Conservation (phyloP, 2,329 filamentous ascomycete genomes). For the Nemania bipapillata region DNA sequence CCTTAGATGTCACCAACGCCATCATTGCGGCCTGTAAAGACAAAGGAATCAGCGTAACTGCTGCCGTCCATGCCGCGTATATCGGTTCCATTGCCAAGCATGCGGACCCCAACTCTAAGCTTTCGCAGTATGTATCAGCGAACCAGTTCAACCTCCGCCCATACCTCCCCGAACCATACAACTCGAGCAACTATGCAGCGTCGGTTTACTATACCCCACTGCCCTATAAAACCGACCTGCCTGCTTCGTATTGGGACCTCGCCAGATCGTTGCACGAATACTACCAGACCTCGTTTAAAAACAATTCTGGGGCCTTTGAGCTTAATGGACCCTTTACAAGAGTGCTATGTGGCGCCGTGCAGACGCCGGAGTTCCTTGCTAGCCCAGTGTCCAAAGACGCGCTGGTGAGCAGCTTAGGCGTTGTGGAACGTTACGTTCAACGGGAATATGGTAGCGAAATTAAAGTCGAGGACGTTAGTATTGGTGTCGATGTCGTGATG, state of each 20-base stretch:
- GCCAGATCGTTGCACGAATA: conserved; percentile 35
- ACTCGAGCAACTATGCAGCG: conserved; percentile 37
- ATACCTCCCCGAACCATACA: conserved; percentile 44
- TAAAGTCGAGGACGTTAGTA: conserved; percentile 39
- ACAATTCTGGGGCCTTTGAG: conserved; percentile 38
- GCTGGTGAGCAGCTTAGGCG: conserved; percentile 45
- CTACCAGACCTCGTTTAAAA: conserved; percentile 38
- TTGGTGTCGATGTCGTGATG: conserved; percentile 45
- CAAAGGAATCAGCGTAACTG: conserved; percentile 27
- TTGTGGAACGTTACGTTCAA: conserved; percentile 39
- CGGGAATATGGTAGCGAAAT: conserved; percentile 39
- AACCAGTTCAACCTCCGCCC: conserved; percentile 46
- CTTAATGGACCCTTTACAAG: conserved; percentile 39
- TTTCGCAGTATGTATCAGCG: conserved; percentile 42
- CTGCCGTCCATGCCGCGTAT: conserved; percentile 41
- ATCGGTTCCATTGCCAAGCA: conserved; percentile 37
- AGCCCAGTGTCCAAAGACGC: conserved; percentile 42
- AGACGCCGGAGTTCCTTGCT: conserved; percentile 43
- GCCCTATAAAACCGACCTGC: conserved; percentile 30
- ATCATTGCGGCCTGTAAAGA: conserved; percentile 30
- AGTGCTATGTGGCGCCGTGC: conserved; percentile 35
- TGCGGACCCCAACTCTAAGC: conserved; percentile 40
- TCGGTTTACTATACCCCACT: conserved; percentile 39
- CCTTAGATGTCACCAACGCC: conserved; percentile 22
- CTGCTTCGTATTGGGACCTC: conserved; percentile 37